Evolutionary conservation across 164 flowering plant species (phyloP), one percentile per base, ranked within the genome.

Genomic region (Vitis labrusca): DNA sequence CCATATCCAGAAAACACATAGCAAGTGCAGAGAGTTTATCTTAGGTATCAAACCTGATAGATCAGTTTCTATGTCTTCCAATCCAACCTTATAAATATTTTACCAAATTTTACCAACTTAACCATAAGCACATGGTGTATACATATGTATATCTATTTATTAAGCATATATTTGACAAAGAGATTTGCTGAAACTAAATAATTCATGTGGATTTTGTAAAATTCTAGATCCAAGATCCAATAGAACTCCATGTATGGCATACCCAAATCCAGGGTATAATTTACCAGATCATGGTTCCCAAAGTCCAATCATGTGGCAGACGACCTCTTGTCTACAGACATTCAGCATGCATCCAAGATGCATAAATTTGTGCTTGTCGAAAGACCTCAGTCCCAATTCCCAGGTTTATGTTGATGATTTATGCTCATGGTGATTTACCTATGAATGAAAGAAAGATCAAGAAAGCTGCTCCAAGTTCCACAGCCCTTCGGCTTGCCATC

Each of bases 401-500:
- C 44, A 37, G 44, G 44, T 37, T 37, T 37, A 0, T 37, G 44
- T 37, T 37, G 44, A 10, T 37, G 48, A 8, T 10, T 29, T 30
- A 16, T n/a, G 30, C 12, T 8, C 16, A 55, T 68, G 11, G 19
- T 44, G 48, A 19, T 57, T 72, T 85, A 91, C 98, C 98, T 70
- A 90, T 52, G 67, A 88, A 84, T 15, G 98, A 94, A 84, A 80
- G 81, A 68, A 89, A 32, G 61, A 92, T 86, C 80, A 94, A 66
- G 72, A 91, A 68, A 60, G 63, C 79, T 27, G 97, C 98, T 72
- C 97, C 97, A 76, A 89, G 61, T 70, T 75, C 81, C 52, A 94
- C 70, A 15, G 86, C 93, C 67, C 82, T 88, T 67, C 98, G 87
- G 76, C 73, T 91, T 49, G 95, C 97, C 66, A 94, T 84, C 74